Percentiles rank a stretch among this genome's conserved stretches.
phyloP scores from a whole-genome alignment of 2,329 filamentous ascomycete genomes.

The Aspergillus alliaceus region DNA sequence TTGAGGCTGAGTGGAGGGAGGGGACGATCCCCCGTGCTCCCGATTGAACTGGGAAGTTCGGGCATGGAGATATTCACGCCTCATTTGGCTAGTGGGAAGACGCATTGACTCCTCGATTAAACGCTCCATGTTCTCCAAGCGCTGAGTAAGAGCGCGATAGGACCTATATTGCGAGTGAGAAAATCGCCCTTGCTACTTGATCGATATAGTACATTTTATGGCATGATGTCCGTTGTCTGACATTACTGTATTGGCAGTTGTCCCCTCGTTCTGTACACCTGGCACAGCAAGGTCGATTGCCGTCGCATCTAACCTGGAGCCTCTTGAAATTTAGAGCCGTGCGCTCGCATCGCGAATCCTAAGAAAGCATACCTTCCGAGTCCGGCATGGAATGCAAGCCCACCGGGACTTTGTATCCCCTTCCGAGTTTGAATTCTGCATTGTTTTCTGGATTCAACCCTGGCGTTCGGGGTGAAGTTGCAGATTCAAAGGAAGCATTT shows the following conservation, averaged over 20 bases:
- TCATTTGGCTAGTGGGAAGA: neutral
- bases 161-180: too few species aligned
- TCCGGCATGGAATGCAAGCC: neutral
- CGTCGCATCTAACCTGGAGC: neutral
- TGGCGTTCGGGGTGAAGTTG: too few species aligned
- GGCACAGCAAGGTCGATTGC: neutral
- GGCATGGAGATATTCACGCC: neutral
- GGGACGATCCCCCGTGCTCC: neutral
- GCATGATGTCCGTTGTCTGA: neutral
- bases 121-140: neutral
- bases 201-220: neutral
- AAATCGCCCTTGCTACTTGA: too few species aligned
- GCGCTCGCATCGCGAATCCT: neutral
- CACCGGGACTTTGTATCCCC: neutral
- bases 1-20: neutral
- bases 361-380: neutral
- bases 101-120: neutral
- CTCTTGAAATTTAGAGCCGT: neutral
- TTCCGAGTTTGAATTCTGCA: neutral
- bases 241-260: neutral
- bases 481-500: too few species aligned
- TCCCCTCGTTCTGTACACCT: neutral
- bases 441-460: neutral
- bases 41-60: neutral
- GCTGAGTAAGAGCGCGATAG: neutral